These are phyloP conservation scores for Actinomortierella wolfii DNA, from an alignment of 371 early-diverging fungal genomes.

Conservation along the genomic window DNA sequence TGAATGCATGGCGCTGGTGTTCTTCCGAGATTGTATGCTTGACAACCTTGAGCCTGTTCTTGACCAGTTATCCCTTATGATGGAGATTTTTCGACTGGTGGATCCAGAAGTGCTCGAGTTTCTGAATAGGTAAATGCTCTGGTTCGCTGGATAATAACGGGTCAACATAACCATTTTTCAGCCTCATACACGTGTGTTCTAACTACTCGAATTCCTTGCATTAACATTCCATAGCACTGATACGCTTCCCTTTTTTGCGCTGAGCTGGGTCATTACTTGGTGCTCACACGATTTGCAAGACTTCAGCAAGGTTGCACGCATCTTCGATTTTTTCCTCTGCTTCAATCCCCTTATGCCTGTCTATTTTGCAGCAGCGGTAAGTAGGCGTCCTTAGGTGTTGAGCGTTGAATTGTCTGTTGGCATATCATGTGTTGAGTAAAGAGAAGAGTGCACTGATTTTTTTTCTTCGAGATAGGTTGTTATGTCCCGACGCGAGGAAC, in stretches of 20 bases:
- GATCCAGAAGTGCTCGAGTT: conserved; percentile 56
- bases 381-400: background rate
- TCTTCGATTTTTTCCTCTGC: conserved; percentile 79
- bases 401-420: background rate
- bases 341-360: conserved; percentile 76
- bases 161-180: background rate
- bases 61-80: conserved; percentile 57
- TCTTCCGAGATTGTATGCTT: conserved; percentile 73
- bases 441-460: background rate
- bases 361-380: conserved; percentile 72
- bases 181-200: too few species aligned
- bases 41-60: conserved; percentile 60
- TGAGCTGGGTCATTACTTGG: conserved; percentile 91
- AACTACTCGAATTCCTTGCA: too few species aligned
- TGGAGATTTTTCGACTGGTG: conserved; percentile 54
- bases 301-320: conserved; percentile 58
- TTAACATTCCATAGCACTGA: conserved; percentile 51
- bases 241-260: conserved; percentile 78
- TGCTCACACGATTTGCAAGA: conserved; percentile 76
- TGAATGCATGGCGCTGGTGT: conserved; percentile 61
- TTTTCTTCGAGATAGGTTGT: conserved; percentile 47
- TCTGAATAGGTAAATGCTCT: conserved; percentile 49
- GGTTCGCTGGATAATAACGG: background rate
- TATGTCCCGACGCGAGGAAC: conserved; percentile 49
- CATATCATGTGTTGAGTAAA: background rate